These are phyloP conservation scores for Dittrichia graveolens DNA, from an alignment of 129 eudicot genomes.

Conservation along the genomic window DNA sequence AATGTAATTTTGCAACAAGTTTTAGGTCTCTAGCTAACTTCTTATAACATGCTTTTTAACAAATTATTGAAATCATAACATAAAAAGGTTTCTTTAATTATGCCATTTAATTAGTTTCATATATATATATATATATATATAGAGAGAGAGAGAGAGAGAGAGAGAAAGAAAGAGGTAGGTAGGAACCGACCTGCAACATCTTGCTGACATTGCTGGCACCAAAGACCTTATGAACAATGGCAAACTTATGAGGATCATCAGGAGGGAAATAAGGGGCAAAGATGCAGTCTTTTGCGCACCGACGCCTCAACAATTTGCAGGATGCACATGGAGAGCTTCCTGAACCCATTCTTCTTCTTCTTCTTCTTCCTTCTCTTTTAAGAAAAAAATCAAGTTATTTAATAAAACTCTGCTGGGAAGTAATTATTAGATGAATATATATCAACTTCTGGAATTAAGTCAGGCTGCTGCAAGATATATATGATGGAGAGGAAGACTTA, in stretches of 20 bases:
- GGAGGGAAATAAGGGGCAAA: slow-evolving; percentile 97
- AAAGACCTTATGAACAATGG: slow-evolving; percentile 94
- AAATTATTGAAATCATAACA: neutral
- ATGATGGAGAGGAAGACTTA: slow-evolving; percentile 7
- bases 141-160: slow-evolving; percentile 1
- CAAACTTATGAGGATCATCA: slow-evolving; percentile 96
- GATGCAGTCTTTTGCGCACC: slow-evolving; percentile 88
- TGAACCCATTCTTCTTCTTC: slow-evolving; percentile 43
- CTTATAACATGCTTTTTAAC: neutral
- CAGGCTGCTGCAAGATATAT: slow-evolving; percentile 23
- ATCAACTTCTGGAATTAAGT: slow-evolving; percentile 14
- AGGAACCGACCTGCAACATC: slow-evolving; percentile 81
- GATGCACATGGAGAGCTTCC: slow-evolving; percentile 98
- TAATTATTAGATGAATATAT: too few relatives aligned
- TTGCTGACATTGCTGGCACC: slow-evolving; percentile 98
- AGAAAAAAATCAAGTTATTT: too few relatives aligned
- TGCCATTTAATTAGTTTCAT: neutral
- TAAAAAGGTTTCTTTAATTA: neutral
- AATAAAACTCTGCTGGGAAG: too few relatives aligned
- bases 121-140: neutral
- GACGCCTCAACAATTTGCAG: slow-evolving; percentile 84
- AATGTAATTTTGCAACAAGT: neutral
- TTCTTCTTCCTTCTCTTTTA: too few relatives aligned
- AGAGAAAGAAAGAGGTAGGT: neutral
- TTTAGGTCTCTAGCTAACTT: neutral